Conservation (phyloP, 1,284 basidiomycete genomes). For the Apiotrichum domesticum region DNA sequence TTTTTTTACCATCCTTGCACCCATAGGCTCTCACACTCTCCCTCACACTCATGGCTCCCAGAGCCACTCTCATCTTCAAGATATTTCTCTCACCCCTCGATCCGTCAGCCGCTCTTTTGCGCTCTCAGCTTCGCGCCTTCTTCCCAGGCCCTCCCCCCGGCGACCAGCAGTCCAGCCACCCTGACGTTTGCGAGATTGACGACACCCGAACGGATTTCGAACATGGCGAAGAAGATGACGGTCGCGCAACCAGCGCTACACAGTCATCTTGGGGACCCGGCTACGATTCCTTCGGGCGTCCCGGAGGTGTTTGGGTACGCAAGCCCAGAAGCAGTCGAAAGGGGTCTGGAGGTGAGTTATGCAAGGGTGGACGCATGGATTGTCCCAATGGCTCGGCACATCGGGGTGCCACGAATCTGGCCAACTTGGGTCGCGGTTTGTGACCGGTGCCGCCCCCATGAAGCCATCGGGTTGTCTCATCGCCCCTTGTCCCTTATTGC, state of each 20-base stretch:
- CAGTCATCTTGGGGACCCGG: slow-evolving; percentile 12
- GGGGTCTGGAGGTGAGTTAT: slow-evolving; percentile 45
- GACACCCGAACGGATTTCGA: slow-evolving; percentile 18
- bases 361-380: not conserved
- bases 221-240: slow-evolving; percentile 17
- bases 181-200: slow-evolving; percentile 21
- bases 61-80: slow-evolving; percentile 55
- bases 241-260: not conserved
- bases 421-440: no score
- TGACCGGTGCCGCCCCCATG: no score
- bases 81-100: slow-evolving; percentile 52
- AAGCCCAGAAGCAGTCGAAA: slow-evolving; percentile 47
- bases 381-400: not conserved
- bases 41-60: slow-evolving; percentile 50
- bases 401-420: not conserved
- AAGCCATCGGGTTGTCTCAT: no score
- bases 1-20: not conserved
- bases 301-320: slow-evolving; percentile 47
- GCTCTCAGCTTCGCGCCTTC: slow-evolving; percentile 49
- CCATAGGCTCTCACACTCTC: slow-evolving; percentile 53
- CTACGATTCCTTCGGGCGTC: slow-evolving; percentile 32
- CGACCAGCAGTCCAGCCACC: slow-evolving; percentile 4
- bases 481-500: not conserved
- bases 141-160: slow-evolving; percentile 44
- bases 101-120: slow-evolving; percentile 47